These are phyloP conservation scores for Curvularia eragrostidis DNA, from an alignment of 2,329 filamentous ascomycete genomes.

Conservation along the genomic window DNA sequence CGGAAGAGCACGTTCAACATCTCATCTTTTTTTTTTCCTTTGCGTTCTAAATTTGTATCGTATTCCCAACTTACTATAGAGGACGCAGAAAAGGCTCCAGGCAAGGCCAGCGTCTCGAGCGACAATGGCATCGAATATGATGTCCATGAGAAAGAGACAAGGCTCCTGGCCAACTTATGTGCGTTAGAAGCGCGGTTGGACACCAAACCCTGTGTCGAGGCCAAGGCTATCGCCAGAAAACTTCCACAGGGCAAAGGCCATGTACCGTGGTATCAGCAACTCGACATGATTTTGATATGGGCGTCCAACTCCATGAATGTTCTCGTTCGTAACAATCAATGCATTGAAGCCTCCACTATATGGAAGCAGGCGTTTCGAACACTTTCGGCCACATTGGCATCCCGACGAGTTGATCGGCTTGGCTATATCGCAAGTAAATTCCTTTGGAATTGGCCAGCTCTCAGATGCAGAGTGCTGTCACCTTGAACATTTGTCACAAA, in stretches of 20 bases:
- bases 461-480: no score
- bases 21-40: not conserved
- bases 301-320: constrained; percentile 51
- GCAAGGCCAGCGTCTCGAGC: constrained; percentile 21
- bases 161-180: constrained; percentile 27
- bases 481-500: no score
- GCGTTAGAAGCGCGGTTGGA: constrained; percentile 31
- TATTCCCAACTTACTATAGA: constrained; percentile 18
- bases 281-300: constrained; percentile 54
- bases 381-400: no score
- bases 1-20: not conserved
- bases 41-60: not conserved
- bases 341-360: no score
- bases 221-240: constrained; percentile 35
- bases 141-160: constrained; percentile 15
- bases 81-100: constrained; percentile 25
- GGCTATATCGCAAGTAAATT: no score
- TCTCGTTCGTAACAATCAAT: no score
- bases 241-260: constrained; percentile 35
- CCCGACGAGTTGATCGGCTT: no score
- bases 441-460: no score
- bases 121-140: constrained; percentile 9
- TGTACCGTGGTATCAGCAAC: constrained; percentile 37
- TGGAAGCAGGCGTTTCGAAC: no score
- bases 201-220: constrained; percentile 31